Base-by-base conservation (phyloP, 116 monocot genomes). In the Iris pallida region DNA sequence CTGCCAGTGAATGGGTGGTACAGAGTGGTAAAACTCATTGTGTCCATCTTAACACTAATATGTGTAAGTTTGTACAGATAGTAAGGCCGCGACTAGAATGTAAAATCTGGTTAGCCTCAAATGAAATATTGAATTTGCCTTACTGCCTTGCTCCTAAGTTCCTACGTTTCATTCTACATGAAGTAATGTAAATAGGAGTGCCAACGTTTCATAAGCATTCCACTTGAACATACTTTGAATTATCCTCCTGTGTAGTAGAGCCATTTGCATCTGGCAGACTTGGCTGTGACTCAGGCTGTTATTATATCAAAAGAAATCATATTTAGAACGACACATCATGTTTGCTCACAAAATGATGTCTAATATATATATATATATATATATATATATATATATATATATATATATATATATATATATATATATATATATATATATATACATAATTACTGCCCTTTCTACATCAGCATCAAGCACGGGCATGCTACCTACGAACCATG, bases 401-500 rank as follows among this genome's bases (percentile, higher is more conserved):
- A 41, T 42, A 47, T 83, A 96, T 92, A 85, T 96, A 42, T 14
- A 5, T 16, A 54, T 66, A 41, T 42, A 47, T 83, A 96, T 92
- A 85, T 96, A 42, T 14, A 5, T 16, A 54, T 66, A 41, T 42
- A 47, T 83, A 96, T 92, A 85, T 96, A n/a, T 92, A 72, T 89
- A 92, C n/a, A 89, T 57, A 75, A 92, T 80, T 69, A 92, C 87
- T 2, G 89, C 92, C 63, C 82, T 92, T 13, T 84, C 89, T 59
- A 71, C 55, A 71, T 89, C 84, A 47, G 66, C 68, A 70, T 79
- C 80, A 73, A 16, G n/a, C 42, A 40, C 53, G 6, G 75, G 17
- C 68, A 57, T 85, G 61, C 68, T 75, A 69, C 84, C 95, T 95
- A 64, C 67, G 51, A 67, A 7, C 8, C 42, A 20, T 16, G 47